These are phyloP conservation scores for Alternaria triticimaculans DNA, from an alignment of 2,329 filamentous ascomycete genomes.

Conservation along the genomic window DNA sequence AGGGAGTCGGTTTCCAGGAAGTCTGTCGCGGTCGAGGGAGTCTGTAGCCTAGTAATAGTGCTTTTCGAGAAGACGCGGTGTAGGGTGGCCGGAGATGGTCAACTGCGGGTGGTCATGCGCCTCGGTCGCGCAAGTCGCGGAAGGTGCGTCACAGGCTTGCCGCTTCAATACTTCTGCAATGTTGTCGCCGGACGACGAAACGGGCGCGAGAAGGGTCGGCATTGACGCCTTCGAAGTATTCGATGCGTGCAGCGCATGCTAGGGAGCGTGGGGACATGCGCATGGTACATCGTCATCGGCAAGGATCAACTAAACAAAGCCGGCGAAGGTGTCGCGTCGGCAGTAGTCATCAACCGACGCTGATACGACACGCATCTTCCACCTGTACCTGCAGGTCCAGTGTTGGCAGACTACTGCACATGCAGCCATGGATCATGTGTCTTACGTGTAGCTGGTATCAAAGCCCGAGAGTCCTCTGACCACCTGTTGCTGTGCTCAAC, in stretches of 20 bases:
- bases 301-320: constrained; percentile 26
- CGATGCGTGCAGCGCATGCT: constrained; percentile 6
- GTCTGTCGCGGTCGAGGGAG: not conserved
- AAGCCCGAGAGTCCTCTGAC: not conserved
- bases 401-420: constrained; percentile 13
- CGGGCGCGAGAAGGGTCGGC: not conserved
- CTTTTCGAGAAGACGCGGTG: constrained; percentile 20
- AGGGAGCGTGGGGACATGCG: constrained; percentile 16
- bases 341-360: constrained; percentile 1
- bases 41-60: constrained; percentile 12
- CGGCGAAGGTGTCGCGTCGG: constrained; percentile 13
- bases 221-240: constrained; percentile 1
- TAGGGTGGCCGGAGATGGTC: constrained; percentile 16
- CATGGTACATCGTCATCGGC: constrained; percentile 18
- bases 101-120: constrained; percentile 28
- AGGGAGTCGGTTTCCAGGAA: not conserved
- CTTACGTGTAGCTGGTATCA: not conserved
- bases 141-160: constrained; percentile 21
- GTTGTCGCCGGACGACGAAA: not conserved
- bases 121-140: constrained; percentile 27
- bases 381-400: constrained; percentile 22
- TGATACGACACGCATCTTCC: constrained; percentile 1
- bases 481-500: not conserved
- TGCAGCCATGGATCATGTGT: constrained; percentile 1
- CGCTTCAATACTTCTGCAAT: not conserved